Evolutionary conservation across 257 asterid species (phyloP), one percentile per base, ranked within the genome.

Genomic region (Striga asiatica): DNA sequence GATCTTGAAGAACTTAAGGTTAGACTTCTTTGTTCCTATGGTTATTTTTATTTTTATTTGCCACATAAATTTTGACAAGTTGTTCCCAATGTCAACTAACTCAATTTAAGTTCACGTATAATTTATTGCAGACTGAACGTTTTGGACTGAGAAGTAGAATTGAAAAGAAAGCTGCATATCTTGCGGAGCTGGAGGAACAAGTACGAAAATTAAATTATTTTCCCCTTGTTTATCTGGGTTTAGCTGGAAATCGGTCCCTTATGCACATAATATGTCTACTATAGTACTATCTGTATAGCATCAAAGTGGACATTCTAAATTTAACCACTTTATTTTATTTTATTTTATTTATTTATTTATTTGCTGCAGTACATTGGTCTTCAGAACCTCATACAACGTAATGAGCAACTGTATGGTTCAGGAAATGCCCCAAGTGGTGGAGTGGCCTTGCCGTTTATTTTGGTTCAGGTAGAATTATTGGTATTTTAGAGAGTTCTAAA

Each of bases 361-460:
- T 71, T 52, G 5, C 31, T 64, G 72, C 77, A 89, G 97, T 74
- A 79, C 34, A 35, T 72, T 54, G 91, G 93, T 63, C 93, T 83
- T 63, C 88, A 83, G 68, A 83, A 78, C 74, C 93, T 89, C 66
- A 56, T 86, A 58, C 74, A 66, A 46, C 84, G 86, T 18, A 89
- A 89, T 45, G 83, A 86, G 74, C 83, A 66, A 55, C 74, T 74
- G 54, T 83, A 79, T 66, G 72, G 93, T 58, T 76, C 91, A 5
- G 96, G 95, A 71, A 79, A 81, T 75, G 78, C 82, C 68, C 98
- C 98, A 42, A 79, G 70, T 56, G 94, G 95, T 71, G 95, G 94
- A 66, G 94, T 86, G 51, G 81, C 86, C 45, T 71, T 89, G 68
- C 98, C 96, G 58, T 89, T 89, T 69, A 86, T 89, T 66, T 69